Percentiles rank a stretch among this genome's conserved stretches.
Conservation (phyloP, 768 basidiomycete species). For the Mycena metata region DNA sequence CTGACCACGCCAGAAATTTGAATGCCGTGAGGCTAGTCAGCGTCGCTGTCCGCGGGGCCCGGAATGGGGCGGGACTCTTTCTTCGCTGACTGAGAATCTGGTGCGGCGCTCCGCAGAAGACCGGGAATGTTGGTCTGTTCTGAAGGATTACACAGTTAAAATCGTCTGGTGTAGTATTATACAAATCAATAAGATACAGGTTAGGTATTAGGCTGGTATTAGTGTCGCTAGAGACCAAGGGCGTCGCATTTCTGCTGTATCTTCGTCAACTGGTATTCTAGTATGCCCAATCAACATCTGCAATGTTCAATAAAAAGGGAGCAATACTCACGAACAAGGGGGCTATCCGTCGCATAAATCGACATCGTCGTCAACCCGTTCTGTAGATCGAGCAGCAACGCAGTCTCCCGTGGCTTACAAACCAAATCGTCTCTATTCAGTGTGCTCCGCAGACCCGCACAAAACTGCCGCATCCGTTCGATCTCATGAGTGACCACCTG, state of each 20-base stretch:
- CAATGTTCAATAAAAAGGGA: neutral
- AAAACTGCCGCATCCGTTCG: conserved; percentile 30
- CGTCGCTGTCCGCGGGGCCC: too few species aligned
- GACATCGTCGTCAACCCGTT: conserved; percentile 37
- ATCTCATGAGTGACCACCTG: conserved; percentile 31
- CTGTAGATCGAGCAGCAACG: conserved; percentile 32
- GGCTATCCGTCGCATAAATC: conserved; percentile 29
- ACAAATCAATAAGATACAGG: too few species aligned
- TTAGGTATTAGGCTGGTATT: too few species aligned
- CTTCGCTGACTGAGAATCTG: too few species aligned
- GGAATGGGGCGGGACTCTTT: too few species aligned
- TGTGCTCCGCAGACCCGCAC: conserved; percentile 27
- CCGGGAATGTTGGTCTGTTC: too few species aligned
- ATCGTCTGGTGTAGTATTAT: too few species aligned
- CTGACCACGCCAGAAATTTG: too few species aligned
- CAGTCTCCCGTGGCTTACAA: conserved; percentile 23
- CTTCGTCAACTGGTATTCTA: conserved; percentile 35
- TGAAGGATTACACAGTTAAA: too few species aligned
- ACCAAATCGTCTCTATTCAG: conserved; percentile 27
- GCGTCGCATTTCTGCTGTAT: conserved; percentile 34
- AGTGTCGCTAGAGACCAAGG: conserved; percentile 14
- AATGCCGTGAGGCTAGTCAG: too few species aligned
- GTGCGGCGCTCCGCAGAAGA: too few species aligned
- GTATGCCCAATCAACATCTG: neutral
- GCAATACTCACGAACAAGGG: conserved; percentile 34